phyloP scores from a whole-genome alignment of 2,329 filamentous ascomycete species.

The Acrocalymma vagum region DNA sequence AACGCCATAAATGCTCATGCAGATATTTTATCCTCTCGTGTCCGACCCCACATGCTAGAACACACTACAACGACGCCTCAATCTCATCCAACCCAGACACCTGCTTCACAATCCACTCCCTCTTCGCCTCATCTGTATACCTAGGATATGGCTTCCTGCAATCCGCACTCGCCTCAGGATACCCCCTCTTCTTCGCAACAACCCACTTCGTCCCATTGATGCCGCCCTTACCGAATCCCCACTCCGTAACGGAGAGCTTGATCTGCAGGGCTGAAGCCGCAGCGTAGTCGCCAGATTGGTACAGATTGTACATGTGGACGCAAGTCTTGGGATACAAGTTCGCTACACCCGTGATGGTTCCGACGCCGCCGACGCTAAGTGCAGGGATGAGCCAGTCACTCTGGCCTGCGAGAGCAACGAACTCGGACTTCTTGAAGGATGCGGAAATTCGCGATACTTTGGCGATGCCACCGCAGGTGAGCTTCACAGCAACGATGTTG shows the following conservation, averaged over 20 bases:
- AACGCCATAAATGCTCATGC: constrained; percentile 1
- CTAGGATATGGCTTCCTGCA: constrained; percentile 64
- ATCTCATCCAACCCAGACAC: constrained; percentile 41
- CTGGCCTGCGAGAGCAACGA: constrained; percentile 53
- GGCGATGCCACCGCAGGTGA: constrained; percentile 50
- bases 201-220: constrained; percentile 70
- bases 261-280: constrained; percentile 61
- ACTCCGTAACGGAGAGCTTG: constrained; percentile 62
- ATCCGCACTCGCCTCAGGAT: constrained; percentile 59
- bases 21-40: too few species aligned
- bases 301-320: constrained; percentile 58
- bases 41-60: too few species aligned
- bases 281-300: constrained; percentile 54
- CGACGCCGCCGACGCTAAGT: constrained; percentile 65
- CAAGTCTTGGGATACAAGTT: constrained; percentile 68
- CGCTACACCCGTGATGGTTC: constrained; percentile 69
- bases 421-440: constrained; percentile 44
- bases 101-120: constrained; percentile 53
- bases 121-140: constrained; percentile 57
- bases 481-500: constrained; percentile 50
- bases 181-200: constrained; percentile 63
- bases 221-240: constrained; percentile 66
- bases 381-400: constrained; percentile 62
- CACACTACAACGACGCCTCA: constrained; percentile 34
- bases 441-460: constrained; percentile 53